A percentile compares a stretch with the other conserved stretches of the same genome.
Evolutionary conservation across 345 rosid species (phyloP).

Genomic region (Eucalyptus polybractea): DNA sequence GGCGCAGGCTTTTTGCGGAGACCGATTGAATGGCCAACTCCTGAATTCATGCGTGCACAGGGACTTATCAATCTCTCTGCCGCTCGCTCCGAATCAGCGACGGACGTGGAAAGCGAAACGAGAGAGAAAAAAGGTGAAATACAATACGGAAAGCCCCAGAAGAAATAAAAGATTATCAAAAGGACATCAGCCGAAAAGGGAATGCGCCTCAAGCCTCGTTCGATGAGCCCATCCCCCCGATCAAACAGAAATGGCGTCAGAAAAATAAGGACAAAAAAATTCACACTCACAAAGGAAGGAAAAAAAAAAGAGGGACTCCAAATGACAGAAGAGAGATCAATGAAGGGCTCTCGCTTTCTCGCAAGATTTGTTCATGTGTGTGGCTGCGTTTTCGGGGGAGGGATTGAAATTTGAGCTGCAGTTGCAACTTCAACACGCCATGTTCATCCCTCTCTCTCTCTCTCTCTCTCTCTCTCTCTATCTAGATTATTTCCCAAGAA

Average conservation of each 20-base stretch:
- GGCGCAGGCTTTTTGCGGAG: not conserved
- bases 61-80: not conserved
- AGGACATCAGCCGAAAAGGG: not conserved
- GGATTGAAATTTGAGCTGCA: not conserved
- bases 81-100: not conserved
- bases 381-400: not conserved
- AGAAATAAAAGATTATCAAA: not conserved
- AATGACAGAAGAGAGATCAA: not conserved
- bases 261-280: not conserved
- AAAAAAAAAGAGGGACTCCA: not conserved
- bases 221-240: not conserved
- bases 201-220: not conserved
- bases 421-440: slow-evolving; percentile 17
- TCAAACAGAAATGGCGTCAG: not conserved
- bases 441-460: not conserved
- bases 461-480: not conserved
- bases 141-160: not conserved
- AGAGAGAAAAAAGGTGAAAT: not conserved
- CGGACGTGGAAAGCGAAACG: not conserved
- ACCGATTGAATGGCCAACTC: not conserved
- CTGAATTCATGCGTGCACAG: not conserved
- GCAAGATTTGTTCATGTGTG: not conserved
- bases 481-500: not conserved
- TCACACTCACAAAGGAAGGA: not conserved
- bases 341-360: not conserved